These are phyloP conservation scores for Discostella stelligeroides DNA, from an alignment of 108 stramenopile genomes.

Conservation along the genomic window DNA sequence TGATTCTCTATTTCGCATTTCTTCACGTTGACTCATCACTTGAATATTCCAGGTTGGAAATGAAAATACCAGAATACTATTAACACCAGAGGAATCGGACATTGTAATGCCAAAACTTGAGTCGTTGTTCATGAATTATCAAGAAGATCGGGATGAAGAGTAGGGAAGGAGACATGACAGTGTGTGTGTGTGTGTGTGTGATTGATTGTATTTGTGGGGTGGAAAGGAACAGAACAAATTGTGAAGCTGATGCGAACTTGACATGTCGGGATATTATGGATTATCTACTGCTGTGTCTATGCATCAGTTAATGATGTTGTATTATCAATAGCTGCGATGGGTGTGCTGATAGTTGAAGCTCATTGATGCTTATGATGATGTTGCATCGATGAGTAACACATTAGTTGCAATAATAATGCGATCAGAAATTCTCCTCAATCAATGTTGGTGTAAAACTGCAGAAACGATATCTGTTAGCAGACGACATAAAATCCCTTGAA, in stretches of 20 bases:
- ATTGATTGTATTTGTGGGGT: neutral
- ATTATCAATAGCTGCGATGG: too few species aligned
- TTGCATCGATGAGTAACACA: too few species aligned
- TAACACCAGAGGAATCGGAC: constrained; percentile 84
- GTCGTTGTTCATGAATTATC: constrained; percentile 67
- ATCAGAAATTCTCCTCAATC: too few species aligned
- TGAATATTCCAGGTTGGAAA: constrained; percentile 51
- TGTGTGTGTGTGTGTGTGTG: neutral
- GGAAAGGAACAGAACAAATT: neutral
- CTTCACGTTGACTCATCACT: constrained; percentile 5
- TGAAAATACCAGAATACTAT: constrained; percentile 63
- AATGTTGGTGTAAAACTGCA: too few species aligned
- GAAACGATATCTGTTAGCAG: too few species aligned
- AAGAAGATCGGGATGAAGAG: constrained; percentile 55
- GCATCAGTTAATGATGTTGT: too few species aligned
- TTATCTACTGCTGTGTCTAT: too few species aligned
- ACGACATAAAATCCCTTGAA: too few species aligned
- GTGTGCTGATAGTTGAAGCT: too few species aligned
- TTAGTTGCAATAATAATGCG: too few species aligned
- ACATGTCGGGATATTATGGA: too few species aligned
- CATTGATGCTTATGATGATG: too few species aligned
- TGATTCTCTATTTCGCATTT: neutral
- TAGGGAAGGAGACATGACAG: neutral
- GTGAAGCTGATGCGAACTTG: neutral
- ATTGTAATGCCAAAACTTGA: constrained; percentile 83